Evolutionary conservation across 441 rosid species (phyloP).

Genomic region (Dalechampia spathulata): DNA sequence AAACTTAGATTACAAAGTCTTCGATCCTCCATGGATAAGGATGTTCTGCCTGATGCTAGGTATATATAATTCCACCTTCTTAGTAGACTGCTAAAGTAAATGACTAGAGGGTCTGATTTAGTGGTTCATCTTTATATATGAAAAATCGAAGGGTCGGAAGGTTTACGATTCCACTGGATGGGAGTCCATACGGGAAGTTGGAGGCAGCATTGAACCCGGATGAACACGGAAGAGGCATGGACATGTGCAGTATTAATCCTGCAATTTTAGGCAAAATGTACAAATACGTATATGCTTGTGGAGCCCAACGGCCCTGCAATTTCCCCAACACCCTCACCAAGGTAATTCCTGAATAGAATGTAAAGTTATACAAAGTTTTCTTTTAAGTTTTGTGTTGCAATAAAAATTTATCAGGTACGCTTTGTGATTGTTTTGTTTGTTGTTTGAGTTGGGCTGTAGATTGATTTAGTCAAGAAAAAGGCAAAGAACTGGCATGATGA

Average conservation of each 20-base stretch:
- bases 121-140: not conserved
- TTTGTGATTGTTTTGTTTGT: too few relatives aligned
- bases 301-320: slow-evolving; percentile 87
- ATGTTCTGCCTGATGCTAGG: slow-evolving; percentile 86
- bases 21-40: slow-evolving; percentile 48
- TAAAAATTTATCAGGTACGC: too few relatives aligned
- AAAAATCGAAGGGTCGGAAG: slow-evolving; percentile 60
- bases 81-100: too few relatives aligned
- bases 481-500: slow-evolving; percentile 83
- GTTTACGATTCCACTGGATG: slow-evolving; percentile 77
- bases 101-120: too few relatives aligned
- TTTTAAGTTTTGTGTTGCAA: too few relatives aligned
- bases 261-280: slow-evolving; percentile 56
- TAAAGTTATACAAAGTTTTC: too few relatives aligned
- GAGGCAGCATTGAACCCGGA: slow-evolving; percentile 81
- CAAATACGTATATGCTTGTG: slow-evolving; percentile 87
- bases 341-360: slow-evolving; percentile 40
- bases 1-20: slow-evolving; percentile 67
- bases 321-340: slow-evolving; percentile 95
- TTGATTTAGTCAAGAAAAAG: slow-evolving; percentile 63
- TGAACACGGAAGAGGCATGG: slow-evolving; percentile 93
- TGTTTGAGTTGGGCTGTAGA: slow-evolving; percentile 22
- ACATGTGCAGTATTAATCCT: slow-evolving; percentile 95
- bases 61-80: too few relatives aligned
- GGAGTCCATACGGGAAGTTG: slow-evolving; percentile 60